Evolutionary conservation across 2,329 filamentous ascomycete species (phyloP).

Genomic region (Raffaelea arxii): DNA sequence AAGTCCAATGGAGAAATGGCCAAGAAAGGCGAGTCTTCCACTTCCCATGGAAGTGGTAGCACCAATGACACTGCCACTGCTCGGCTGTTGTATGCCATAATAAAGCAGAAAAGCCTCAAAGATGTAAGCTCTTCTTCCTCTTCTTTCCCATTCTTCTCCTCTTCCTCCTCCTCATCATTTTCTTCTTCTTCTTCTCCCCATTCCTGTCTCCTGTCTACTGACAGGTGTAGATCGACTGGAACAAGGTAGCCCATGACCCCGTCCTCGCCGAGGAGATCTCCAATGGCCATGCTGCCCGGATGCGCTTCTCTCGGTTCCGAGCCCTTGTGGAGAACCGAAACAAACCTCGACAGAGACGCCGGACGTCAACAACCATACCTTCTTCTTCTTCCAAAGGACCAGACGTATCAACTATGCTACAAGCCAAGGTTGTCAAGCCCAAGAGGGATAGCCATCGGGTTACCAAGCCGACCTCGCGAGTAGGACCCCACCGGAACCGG

Average conservation of each 20-base stretch:
- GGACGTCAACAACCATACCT: too few species aligned
- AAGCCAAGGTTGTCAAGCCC: too few species aligned
- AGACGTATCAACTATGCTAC: too few species aligned
- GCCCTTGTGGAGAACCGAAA: constrained; percentile 24
- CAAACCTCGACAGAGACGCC: not conserved
- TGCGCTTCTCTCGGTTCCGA: constrained; percentile 47
- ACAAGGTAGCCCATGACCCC: constrained; percentile 43
- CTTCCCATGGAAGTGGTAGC: constrained; percentile 26
- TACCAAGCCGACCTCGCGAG: too few species aligned
- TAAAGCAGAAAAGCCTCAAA: constrained; percentile 50
- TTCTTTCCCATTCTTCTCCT: too few species aligned
- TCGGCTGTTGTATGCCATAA: constrained; percentile 48
- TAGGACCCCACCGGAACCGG: too few species aligned
- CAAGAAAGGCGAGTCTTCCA: constrained; percentile 42
- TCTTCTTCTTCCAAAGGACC: too few species aligned
- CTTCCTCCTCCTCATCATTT: too few species aligned
- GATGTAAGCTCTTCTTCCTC: constrained; percentile 35
- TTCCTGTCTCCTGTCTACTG: not conserved
- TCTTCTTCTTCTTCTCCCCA: not conserved
- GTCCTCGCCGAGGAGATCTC: constrained; percentile 43
- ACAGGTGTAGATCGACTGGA: constrained; percentile 45
- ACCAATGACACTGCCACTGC: constrained; percentile 48
- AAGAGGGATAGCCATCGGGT: too few species aligned
- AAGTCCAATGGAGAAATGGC: not conserved
- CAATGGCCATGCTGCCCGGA: constrained; percentile 51